phyloP scores from a whole-genome alignment of 2,329 filamentous ascomycete genomes.

The Pseudogymnoascus sp. region DNA sequence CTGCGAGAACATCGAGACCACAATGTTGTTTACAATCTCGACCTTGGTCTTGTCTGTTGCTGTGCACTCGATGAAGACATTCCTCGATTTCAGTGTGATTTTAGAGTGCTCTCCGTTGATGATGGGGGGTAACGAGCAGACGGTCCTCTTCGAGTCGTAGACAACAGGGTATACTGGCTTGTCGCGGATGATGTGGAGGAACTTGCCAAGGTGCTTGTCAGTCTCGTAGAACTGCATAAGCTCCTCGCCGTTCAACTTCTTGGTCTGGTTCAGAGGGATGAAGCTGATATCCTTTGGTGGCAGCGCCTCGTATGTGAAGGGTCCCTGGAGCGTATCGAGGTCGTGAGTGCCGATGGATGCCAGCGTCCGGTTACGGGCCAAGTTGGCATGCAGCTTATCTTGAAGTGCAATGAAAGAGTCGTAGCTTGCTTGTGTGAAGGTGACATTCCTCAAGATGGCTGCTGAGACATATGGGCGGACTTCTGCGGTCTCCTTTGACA shows the following conservation, averaged over 20 bases:
- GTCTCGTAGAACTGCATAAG: constrained; percentile 94
- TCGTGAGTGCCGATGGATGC: constrained; percentile 98
- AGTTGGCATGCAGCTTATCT: constrained; percentile 95
- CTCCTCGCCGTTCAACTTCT: constrained; percentile 78
- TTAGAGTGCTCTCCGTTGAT: constrained; percentile 98
- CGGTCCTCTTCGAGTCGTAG: constrained; percentile 76
- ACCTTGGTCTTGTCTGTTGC: constrained; percentile 94
- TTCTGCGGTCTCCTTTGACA: constrained; percentile 65
- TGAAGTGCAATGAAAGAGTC: constrained; percentile 96
- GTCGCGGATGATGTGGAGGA: constrained; percentile 89
- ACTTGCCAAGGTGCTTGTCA: constrained; percentile 85
- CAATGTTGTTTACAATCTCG: constrained; percentile 89
- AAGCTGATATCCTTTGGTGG: constrained; percentile 91
- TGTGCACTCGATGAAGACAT: constrained; percentile 95
- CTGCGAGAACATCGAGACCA: constrained; percentile 93
- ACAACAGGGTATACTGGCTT: constrained; percentile 93
- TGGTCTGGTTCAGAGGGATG: constrained; percentile 79
- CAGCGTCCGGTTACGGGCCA: constrained; percentile 84
- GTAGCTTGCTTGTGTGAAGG: constrained; percentile 84
- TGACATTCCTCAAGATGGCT: constrained; percentile 82
- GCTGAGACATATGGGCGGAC: constrained; percentile 85
- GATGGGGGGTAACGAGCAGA: constrained; percentile 92
- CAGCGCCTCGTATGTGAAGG: constrained; percentile 93
- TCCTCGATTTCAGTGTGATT: constrained; percentile 83
- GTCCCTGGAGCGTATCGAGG: constrained; percentile 83